Percentiles rank a stretch among this genome's conserved stretches.
Evolutionary conservation across 2,329 filamentous ascomycete species (phyloP).

Genomic region (Aspergillus sp.): DNA sequence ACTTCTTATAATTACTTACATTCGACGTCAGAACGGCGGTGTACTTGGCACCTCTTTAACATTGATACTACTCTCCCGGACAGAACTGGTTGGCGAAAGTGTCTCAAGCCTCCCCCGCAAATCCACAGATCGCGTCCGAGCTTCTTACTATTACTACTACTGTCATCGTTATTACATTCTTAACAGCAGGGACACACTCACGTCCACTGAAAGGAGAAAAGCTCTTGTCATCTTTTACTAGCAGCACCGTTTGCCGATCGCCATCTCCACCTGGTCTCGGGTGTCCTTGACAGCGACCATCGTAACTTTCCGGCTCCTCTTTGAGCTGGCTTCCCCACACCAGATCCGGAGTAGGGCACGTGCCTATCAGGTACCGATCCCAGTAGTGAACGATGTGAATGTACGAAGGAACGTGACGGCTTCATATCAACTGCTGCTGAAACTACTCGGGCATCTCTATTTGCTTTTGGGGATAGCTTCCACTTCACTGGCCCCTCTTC

Average conservation of each 20-base stretch:
- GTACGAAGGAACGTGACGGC: background rate
- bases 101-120: background rate
- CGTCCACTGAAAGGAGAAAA: background rate
- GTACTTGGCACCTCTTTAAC: background rate
- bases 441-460: background rate
- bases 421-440: background rate
- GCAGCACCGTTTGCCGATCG: background rate
- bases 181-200: background rate
- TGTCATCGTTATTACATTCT: background rate
- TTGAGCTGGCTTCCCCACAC: constrained; percentile 2
- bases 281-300: background rate
- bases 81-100: background rate
- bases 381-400: background rate
- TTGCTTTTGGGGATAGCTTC: constrained; percentile 3
- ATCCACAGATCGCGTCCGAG: background rate
- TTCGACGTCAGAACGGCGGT: constrained; percentile 16
- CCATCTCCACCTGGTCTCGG: background rate
- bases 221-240: background rate
- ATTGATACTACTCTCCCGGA: background rate
- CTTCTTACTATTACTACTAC: background rate
- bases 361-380: background rate
- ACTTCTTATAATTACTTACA: constrained; percentile 1
- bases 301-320: background rate
- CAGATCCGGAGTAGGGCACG: background rate
- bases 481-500: constrained; percentile 36